These are phyloP conservation scores for Globisporangium paddicum DNA, from an alignment of 352 stramenopile species.

Conservation along the genomic window DNA sequence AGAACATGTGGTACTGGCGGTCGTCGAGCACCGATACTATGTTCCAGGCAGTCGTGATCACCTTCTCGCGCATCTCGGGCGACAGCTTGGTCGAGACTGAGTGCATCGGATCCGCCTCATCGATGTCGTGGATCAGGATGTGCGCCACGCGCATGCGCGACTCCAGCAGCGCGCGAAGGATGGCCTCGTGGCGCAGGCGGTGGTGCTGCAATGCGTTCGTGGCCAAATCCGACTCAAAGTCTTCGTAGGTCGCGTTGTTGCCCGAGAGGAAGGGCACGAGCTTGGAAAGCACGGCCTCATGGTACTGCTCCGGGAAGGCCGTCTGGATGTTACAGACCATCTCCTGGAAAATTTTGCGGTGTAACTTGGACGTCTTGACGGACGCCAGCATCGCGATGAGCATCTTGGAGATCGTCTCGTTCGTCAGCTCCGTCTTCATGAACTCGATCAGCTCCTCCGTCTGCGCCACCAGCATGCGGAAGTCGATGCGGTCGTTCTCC, in stretches of 20 bases:
- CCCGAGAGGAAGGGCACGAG: slow-evolving; percentile 81
- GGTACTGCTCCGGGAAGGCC: slow-evolving; percentile 57
- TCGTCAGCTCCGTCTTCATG: slow-evolving; percentile 56
- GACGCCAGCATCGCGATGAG: slow-evolving; percentile 80
- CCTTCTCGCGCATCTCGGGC: slow-evolving; percentile 61
- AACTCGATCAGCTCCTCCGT: slow-evolving; percentile 57
- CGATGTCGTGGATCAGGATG: slow-evolving; percentile 80
- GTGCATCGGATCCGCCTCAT: slow-evolving; percentile 57
- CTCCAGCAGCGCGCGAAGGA: slow-evolving; percentile 73
- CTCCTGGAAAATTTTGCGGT: slow-evolving; percentile 87
- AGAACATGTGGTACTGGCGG: slow-evolving; percentile 86
- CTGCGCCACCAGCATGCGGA: slow-evolving; percentile 67
- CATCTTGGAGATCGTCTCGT: slow-evolving; percentile 83
- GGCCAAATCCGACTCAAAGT: slow-evolving; percentile 67
- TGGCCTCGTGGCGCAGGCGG: slow-evolving; percentile 75
- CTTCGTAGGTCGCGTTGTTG: slow-evolving; percentile 63
- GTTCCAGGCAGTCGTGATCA: slow-evolving; percentile 83
- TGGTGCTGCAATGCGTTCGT: slow-evolving; percentile 67
- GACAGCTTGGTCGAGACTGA: slow-evolving; percentile 57
- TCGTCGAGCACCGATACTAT: slow-evolving; percentile 82
- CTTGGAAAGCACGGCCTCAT: slow-evolving; percentile 50
- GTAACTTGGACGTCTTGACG: slow-evolving; percentile 80
- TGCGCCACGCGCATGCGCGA: slow-evolving; percentile 81
- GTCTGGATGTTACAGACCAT: slow-evolving; percentile 87
- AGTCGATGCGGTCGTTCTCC: slow-evolving; percentile 85